A percentile compares a stretch with the other conserved stretches of the same genome.
These are phyloP conservation scores for Aspergillus tubingensis DNA, from an alignment of 2,329 filamentous ascomycete species.

Conservation along the genomic window DNA sequence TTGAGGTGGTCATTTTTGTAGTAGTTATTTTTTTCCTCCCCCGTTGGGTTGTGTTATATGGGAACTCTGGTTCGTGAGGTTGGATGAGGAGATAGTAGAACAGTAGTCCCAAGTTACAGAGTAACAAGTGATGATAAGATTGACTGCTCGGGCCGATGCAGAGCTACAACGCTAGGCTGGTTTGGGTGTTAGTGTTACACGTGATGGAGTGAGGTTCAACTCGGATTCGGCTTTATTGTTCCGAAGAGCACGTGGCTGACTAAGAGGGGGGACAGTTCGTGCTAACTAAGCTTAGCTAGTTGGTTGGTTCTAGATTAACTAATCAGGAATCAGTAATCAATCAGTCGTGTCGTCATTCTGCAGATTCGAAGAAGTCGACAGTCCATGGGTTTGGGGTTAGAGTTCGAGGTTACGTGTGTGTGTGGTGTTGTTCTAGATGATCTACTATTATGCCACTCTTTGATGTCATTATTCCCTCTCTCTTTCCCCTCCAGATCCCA, in stretches of 20 bases:
- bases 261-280: neutral
- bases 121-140: neutral
- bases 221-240: neutral
- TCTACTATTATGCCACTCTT: neutral
- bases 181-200: neutral
- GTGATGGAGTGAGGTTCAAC: neutral
- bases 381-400: too few species aligned
- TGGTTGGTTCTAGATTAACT: too few species aligned
- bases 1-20: slow-evolving; percentile 20
- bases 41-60: too few species aligned
- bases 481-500: neutral
- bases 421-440: neutral
- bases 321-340: too few species aligned
- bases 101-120: too few species aligned
- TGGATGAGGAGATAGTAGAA: too few species aligned
- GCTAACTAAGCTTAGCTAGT: too few species aligned
- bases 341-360: slow-evolving; percentile 1
- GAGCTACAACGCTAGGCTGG: neutral
- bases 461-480: neutral
- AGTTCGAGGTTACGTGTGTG: too few species aligned
- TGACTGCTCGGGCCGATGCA: neutral
- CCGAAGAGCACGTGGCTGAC: neutral
- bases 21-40: too few species aligned
- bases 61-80: too few species aligned
- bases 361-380: neutral